Evolutionary conservation across 2,329 filamentous ascomycete species (phyloP).

Genomic region (Chaetoscypha palmicola): DNA sequence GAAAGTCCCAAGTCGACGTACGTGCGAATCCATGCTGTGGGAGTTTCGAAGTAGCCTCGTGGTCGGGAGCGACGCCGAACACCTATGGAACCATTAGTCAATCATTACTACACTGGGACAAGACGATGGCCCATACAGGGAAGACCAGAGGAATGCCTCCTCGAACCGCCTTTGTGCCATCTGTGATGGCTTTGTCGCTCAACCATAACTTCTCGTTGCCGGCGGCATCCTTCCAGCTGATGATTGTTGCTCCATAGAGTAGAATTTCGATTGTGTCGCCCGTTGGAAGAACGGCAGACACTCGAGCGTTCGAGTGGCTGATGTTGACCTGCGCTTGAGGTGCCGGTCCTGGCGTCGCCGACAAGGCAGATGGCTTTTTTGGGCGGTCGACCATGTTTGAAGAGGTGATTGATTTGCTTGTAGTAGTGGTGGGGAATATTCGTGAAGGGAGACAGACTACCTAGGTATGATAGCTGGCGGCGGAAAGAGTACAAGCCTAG

Average conservation of each 20-base stretch:
- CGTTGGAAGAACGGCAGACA: constrained; percentile 74
- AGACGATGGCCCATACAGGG: constrained; percentile 52
- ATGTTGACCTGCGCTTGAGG: constrained; percentile 72
- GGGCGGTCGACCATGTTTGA: constrained; percentile 65
- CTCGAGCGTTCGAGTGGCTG: constrained; percentile 60
- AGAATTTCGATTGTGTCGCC: constrained; percentile 82
- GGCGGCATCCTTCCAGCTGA: constrained; percentile 80
- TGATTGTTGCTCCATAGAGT: constrained; percentile 86
- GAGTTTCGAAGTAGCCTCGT: constrained; percentile 70
- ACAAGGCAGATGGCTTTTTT: constrained; percentile 73
- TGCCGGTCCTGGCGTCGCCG: constrained; percentile 64
- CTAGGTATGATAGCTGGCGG: no score
- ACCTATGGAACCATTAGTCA: constrained; percentile 43
- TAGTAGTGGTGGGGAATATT: no score
- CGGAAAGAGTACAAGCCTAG: no score
- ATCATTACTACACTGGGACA: not conserved
- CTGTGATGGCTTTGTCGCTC: constrained; percentile 70
- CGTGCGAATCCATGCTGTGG: constrained; percentile 95
- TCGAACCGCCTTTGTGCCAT: constrained; percentile 82
- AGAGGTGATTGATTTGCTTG: no score
- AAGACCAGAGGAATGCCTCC: constrained; percentile 92
- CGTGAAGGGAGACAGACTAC: no score
- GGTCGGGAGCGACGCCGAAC: constrained; percentile 74
- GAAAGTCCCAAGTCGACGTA: constrained; percentile 83
- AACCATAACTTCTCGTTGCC: constrained; percentile 81